Percentiles rank a stretch among this genome's conserved stretches.
phyloP scores from a whole-genome alignment of 768 basidiomycete species.

The Cyclocybe aegerita region DNA sequence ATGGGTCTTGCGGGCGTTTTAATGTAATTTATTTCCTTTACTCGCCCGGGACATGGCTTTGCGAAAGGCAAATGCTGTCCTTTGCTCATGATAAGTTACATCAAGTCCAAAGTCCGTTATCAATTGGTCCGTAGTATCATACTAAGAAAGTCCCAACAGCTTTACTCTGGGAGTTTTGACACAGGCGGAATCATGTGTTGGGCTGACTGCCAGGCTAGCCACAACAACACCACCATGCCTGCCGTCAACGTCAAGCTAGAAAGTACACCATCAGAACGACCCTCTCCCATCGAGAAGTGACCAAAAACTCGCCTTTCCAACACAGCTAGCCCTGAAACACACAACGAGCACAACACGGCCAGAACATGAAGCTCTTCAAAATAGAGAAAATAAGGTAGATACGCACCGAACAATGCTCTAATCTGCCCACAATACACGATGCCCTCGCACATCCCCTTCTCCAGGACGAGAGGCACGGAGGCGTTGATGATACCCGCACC shows the following conservation, averaged over 20 bases:
- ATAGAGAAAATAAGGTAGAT: neutral
- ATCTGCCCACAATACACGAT: slow-evolving; percentile 59
- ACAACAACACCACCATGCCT: slow-evolving; percentile 46
- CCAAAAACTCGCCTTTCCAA: slow-evolving; percentile 46
- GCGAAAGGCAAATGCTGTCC: no score
- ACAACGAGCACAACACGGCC: neutral
- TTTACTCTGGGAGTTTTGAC: neutral
- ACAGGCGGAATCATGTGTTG: slow-evolving; percentile 15
- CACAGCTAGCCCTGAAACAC: slow-evolving; percentile 41
- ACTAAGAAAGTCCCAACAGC: no score
- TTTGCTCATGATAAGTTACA: neutral
- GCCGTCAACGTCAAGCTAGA: slow-evolving; percentile 44
- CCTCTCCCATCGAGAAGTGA: neutral
- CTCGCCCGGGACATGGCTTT: neutral
- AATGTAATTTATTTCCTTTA: neutral
- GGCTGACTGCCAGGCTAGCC: slow-evolving; percentile 54
- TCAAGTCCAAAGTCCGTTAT: neutral
- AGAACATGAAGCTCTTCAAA: neutral
- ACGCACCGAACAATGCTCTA: slow-evolving; percentile 49
- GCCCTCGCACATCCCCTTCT: slow-evolving; percentile 37
- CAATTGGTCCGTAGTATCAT: no score
- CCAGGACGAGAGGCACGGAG: slow-evolving; percentile 44
- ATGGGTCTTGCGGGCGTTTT: neutral
- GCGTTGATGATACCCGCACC: slow-evolving; percentile 52
- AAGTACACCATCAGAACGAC: neutral